These are phyloP conservation scores for Xylogone sp. DNA, from an alignment of 2,329 filamentous ascomycete genomes.

Conservation along the genomic window DNA sequence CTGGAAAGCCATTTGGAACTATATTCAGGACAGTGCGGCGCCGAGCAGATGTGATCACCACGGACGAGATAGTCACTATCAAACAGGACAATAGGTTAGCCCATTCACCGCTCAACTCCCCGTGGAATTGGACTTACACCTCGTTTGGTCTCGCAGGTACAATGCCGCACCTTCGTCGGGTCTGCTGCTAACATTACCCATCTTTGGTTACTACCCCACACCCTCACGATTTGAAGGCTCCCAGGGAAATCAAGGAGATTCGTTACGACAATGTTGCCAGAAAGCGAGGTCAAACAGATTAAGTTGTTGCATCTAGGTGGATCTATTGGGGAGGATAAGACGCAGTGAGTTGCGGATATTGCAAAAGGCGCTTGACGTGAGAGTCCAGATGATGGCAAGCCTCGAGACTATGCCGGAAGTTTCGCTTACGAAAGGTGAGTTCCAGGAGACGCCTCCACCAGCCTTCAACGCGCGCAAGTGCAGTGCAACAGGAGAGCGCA, in stretches of 20 bases:
- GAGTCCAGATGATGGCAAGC: neutral
- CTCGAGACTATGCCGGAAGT: neutral
- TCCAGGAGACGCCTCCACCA: too few species aligned
- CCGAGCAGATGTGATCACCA: conserved; percentile 76
- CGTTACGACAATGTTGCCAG: neutral
- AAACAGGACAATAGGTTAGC: conserved; percentile 7
- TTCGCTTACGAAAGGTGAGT: neutral
- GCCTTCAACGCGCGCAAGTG: too few species aligned
- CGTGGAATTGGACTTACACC: conserved; percentile 59
- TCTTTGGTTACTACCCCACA: conserved; percentile 44
- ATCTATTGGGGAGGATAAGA: neutral
- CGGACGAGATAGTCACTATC: conserved; percentile 80
- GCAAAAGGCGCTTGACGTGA: neutral
- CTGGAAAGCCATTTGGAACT: conserved; percentile 82
- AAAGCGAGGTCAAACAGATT: neutral
- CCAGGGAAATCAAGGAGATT: neutral
- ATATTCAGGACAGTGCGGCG: conserved; percentile 75
- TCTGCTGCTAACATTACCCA: conserved; percentile 91
- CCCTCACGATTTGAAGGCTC: conserved; percentile 1
- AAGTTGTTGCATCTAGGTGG: neutral
- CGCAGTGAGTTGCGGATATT: neutral
- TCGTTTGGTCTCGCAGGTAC: conserved; percentile 86
- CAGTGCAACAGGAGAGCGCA: too few species aligned
- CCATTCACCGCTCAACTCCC: neutral
- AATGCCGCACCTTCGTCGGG: conserved; percentile 77